Evolutionary conservation across 345 rosid genomes (phyloP), one percentile per base, ranked within the genome.

Genomic region (Pistacia vera): DNA sequence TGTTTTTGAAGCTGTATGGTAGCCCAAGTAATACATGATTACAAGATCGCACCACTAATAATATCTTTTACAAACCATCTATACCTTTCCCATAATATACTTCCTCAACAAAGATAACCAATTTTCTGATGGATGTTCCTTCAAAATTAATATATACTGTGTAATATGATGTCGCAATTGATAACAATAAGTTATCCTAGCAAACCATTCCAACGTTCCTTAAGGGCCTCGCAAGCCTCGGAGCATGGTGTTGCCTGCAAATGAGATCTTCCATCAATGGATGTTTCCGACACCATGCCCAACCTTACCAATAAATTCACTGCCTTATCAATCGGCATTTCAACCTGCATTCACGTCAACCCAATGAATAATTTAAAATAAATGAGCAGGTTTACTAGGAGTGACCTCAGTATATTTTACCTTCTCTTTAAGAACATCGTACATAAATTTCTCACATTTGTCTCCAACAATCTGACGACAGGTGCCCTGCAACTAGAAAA

Each of bases 361-460:
- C 20, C 44, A 5, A 38, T 69, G 22, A 73, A 20, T 44, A 44
- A 18, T 36, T 52, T 8, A 77, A 77, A 64, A 55, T 36, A 76
- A 35, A 78, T 59, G 33, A 57, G 48, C 62, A 36, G 36, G 56
- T 12, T 63, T 55, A 30, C 35, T 55, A 9, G 65, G 6, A 72
- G 17, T 64, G n/a, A 10, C n/a, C 62, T 61, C 62, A 65, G 7
- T 36, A 18, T 20, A 58, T 69, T 69, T 41, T 78, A 94, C 98
- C 95, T 91, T 89, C 71, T 75, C 84, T 72, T 85, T 91, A 70
- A 91, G 88, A 38, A 66, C 78, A 51, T 91, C 88, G 54, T 87
- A 91, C 79, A 95, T 66, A 79, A 95, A 95, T 85, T 90, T 89
- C 90, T 95, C 98, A 72, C 98, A 93, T 85, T 85, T 86, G 81